These are phyloP conservation scores for Oryza coarctata DNA, from an alignment of 176 grass and related monocot species.

Conservation along the genomic window DNA sequence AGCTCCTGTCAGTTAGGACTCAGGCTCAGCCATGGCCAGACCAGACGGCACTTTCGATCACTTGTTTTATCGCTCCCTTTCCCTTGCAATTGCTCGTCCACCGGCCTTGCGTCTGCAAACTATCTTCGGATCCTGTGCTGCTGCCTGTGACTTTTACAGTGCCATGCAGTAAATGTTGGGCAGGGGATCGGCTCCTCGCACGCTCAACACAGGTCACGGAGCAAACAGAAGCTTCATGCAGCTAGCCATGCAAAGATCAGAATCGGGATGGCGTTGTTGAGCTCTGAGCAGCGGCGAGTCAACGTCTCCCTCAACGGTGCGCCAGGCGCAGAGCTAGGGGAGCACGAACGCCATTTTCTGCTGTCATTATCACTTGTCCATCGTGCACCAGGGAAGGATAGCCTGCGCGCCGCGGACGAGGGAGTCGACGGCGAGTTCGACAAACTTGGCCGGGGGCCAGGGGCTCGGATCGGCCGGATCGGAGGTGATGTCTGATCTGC, in stretches of 20 bases:
- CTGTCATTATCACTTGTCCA: no score
- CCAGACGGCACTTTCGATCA: background rate
- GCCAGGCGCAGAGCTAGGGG: background rate
- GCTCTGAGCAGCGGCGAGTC: background rate
- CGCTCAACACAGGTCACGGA: constrained; percentile 8
- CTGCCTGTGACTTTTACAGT: background rate
- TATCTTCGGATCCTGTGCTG: constrained; percentile 31
- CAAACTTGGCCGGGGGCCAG: no score
- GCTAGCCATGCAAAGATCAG: background rate
- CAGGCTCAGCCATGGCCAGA: background rate
- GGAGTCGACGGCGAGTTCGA: background rate
- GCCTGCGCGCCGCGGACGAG: no score
- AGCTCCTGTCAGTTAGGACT: constrained; percentile 21
- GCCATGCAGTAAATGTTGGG: constrained; percentile 38
- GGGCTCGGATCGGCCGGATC: no score
- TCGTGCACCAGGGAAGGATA: no score
- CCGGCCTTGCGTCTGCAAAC: background rate
- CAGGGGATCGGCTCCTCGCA: background rate
- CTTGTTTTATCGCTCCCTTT: background rate
- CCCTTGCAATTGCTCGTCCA: background rate
- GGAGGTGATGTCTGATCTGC: no score
- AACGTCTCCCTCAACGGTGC: background rate
- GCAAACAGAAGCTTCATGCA: constrained; percentile 25
- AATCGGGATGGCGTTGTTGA: background rate
- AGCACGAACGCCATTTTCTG: background rate